phyloP scores from a whole-genome alignment of 2,329 filamentous ascomycete species.

The Diaporthe ampelina region DNA sequence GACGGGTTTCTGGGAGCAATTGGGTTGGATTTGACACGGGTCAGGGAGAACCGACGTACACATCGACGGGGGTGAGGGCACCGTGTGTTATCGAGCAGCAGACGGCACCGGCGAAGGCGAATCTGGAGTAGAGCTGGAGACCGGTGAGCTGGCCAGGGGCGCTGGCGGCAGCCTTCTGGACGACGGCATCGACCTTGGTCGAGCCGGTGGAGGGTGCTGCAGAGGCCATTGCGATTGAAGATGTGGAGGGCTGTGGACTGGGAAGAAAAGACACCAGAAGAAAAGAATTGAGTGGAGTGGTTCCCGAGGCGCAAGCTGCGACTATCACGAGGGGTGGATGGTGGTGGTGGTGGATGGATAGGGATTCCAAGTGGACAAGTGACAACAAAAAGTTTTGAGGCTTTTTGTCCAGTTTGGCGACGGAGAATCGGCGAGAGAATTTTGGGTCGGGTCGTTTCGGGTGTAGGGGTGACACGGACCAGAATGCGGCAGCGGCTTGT shows the following conservation, averaged over 20 bases:
- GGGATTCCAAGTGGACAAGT: constrained; percentile 11
- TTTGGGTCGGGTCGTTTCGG: constrained; percentile 36
- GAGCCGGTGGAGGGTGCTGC: constrained; percentile 54
- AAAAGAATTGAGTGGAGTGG: constrained; percentile 47
- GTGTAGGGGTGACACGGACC: constrained; percentile 30
- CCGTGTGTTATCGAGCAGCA: constrained; percentile 99
- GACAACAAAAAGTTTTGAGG: constrained; percentile 36
- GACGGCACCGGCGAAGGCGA: constrained; percentile 96
- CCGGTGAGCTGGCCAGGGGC: constrained; percentile 61
- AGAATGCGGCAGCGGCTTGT: background rate
- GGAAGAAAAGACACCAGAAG: constrained; percentile 43
- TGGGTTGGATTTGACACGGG: background rate
- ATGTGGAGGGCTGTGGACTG: constrained; percentile 42
- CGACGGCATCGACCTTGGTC: constrained; percentile 61
- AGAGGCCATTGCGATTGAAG: constrained; percentile 59
- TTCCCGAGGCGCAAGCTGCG: constrained; percentile 26
- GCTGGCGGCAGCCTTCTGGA: constrained; percentile 57
- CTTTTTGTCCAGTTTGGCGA: constrained; percentile 19
- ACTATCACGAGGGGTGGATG: constrained; percentile 1
- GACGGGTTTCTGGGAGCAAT: background rate
- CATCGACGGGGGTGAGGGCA: constrained; percentile 96
- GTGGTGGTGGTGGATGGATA: constrained; percentile 25
- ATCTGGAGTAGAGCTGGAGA: constrained; percentile 88
- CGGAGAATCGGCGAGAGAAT: constrained; percentile 25
- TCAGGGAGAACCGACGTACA: constrained; percentile 76